phyloP scores from a whole-genome alignment of 208 protist species.

The Zelonia costaricensis region DNA sequence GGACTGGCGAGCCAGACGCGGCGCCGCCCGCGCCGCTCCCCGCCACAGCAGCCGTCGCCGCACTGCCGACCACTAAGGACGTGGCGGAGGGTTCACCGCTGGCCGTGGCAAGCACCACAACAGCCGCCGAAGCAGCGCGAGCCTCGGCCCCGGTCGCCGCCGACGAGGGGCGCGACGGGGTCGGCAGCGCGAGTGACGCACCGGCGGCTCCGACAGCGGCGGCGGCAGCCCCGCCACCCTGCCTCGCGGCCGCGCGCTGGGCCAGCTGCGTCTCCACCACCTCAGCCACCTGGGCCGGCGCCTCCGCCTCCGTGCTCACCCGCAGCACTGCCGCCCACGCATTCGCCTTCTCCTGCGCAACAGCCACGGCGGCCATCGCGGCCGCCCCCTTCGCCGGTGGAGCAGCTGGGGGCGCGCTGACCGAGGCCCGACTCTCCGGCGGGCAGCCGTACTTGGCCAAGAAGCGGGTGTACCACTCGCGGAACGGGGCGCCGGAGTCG shows the following conservation, averaged over 20 bases:
- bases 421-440: background rate
- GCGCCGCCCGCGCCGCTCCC: background rate
- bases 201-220: background rate
- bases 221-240: background rate
- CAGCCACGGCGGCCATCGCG: slow-evolving; percentile 10
- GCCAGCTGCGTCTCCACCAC: slow-evolving; percentile 4
- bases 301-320: slow-evolving; percentile 5
- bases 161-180: background rate
- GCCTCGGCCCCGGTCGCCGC: background rate
- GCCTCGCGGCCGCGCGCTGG: background rate
- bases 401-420: background rate
- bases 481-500: slow-evolving; percentile 11
- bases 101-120: background rate
- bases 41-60: background rate
- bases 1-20: too few relatives aligned
- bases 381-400: slow-evolving; percentile 7
- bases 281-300: slow-evolving; percentile 4
- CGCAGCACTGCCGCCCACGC: slow-evolving; percentile 17
- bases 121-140: too few relatives aligned
- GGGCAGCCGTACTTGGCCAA: slow-evolving; percentile 24
- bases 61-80: background rate
- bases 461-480: slow-evolving; percentile 28
- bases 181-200: background rate
- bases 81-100: background rate
- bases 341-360: slow-evolving; percentile 11